These are phyloP conservation scores for Xylaria sp. DNA, from an alignment of 495 filamentous ascomycete species.

Conservation along the genomic window DNA sequence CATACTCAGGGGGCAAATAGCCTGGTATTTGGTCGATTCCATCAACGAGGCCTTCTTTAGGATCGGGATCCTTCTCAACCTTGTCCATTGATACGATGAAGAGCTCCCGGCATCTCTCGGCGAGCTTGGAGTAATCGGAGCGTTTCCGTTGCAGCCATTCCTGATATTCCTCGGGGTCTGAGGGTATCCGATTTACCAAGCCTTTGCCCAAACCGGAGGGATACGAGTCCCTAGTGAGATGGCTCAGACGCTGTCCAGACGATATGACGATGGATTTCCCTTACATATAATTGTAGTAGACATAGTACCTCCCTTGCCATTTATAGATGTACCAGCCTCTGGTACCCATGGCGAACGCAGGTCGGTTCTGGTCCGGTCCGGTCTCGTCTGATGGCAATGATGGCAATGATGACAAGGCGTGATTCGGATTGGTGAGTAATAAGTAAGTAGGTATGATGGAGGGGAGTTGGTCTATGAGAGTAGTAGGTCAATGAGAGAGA, in stretches of 20 bases:
- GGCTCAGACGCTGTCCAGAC: background rate
- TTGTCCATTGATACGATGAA: background rate
- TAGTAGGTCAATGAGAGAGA: no score
- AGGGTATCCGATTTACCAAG: background rate
- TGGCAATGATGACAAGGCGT: background rate
- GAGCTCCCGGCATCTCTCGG: background rate
- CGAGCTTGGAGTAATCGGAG: background rate
- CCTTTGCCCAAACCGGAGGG: background rate
- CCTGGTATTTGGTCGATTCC: background rate
- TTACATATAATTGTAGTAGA: background rate
- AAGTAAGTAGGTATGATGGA: no score
- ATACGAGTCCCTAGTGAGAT: background rate
- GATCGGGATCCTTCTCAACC: background rate
- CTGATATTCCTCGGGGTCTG: background rate
- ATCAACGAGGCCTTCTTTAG: background rate
- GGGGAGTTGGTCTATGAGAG: no score
- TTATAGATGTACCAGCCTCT: background rate
- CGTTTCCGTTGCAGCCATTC: background rate
- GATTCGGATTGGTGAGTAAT: background rate
- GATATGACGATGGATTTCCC: background rate
- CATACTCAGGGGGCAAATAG: background rate
- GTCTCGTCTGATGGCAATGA: no score
- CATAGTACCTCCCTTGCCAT: constrained; percentile 10
- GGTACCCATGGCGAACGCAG: background rate
- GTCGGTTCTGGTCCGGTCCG: background rate